Evolutionary conservation across 2,329 filamentous ascomycete species (phyloP).

Genomic region (Sporothrix curviconia): DNA sequence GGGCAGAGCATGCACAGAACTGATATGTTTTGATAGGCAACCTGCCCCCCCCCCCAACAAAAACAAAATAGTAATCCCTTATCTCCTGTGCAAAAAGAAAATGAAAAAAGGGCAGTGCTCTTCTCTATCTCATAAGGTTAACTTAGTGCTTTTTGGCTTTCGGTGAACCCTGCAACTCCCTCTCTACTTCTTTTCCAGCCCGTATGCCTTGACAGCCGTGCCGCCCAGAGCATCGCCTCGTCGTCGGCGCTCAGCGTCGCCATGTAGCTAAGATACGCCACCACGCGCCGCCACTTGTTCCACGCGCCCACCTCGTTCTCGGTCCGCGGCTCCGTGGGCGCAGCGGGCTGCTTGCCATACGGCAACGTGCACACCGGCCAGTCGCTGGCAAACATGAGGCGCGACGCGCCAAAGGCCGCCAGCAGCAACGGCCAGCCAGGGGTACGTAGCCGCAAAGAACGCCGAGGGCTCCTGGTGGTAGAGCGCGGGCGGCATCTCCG

Average conservation of each 20-base stretch:
- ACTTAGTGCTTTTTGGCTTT: too few relatives aligned
- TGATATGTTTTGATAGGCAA: too few relatives aligned
- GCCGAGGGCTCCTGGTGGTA: constrained; percentile 43
- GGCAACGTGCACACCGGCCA: constrained; percentile 85
- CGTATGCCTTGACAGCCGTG: constrained; percentile 67
- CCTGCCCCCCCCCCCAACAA: too few relatives aligned
- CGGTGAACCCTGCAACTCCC: too few relatives aligned
- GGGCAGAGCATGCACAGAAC: too few relatives aligned
- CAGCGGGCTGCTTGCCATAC: constrained; percentile 24
- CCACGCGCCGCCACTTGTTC: constrained; percentile 67
- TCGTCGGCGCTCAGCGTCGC: constrained; percentile 54
- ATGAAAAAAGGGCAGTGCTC: too few relatives aligned
- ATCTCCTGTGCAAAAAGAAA: too few relatives aligned
- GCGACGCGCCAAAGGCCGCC: constrained; percentile 60
- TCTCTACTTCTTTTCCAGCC: constrained; percentile 29
- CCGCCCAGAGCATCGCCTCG: constrained; percentile 62
- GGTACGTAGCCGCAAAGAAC: constrained; percentile 57
- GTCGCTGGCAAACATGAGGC: constrained; percentile 86
- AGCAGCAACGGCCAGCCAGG: constrained; percentile 70
- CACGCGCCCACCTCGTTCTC: constrained; percentile 53
- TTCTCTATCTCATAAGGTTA: too few relatives aligned
- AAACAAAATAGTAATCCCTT: too few relatives aligned
- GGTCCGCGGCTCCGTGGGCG: constrained; percentile 15
- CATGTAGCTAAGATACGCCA: constrained; percentile 61
- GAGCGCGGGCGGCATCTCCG: constrained; percentile 61